Evolutionary conservation across 2,329 filamentous ascomycete species (phyloP).

Genomic region (Colletotrichum camelliae): DNA sequence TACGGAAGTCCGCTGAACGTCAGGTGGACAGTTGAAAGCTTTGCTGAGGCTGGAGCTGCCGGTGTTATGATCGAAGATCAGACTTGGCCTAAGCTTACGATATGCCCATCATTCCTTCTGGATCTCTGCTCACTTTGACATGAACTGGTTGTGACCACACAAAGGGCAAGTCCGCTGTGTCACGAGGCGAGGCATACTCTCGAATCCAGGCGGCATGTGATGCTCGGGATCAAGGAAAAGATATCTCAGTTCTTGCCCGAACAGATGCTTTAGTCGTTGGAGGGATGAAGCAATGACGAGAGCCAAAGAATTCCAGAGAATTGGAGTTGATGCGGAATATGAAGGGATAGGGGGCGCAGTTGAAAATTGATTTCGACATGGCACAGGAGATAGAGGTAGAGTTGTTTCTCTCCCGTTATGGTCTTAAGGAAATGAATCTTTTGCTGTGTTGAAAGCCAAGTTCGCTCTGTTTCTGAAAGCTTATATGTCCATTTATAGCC

Average conservation of each 20-base stretch:
- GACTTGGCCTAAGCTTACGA: constrained; percentile 51
- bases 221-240: constrained; percentile 46
- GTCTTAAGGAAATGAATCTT: background rate
- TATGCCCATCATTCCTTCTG: background rate
- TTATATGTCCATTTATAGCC: background rate
- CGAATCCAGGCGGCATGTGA: constrained; percentile 50
- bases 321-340: constrained; percentile 45
- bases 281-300: constrained; percentile 47
- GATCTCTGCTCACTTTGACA: background rate
- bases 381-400: background rate
- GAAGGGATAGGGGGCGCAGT: constrained; percentile 37
- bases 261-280: constrained; percentile 47
- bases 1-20: constrained; percentile 54
- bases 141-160: constrained; percentile 39
- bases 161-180: constrained; percentile 50
- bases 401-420: background rate
- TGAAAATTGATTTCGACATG: constrained; percentile 32
- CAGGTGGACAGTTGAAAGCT: constrained; percentile 46
- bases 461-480: background rate
- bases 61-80: constrained; percentile 52
- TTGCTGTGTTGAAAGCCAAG: background rate
- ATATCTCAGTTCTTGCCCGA: constrained; percentile 50
- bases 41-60: constrained; percentile 43
- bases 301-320: constrained; percentile 43
- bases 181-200: constrained; percentile 48